Evolutionary conservation across 495 filamentous ascomycete species (phyloP).

Genomic region (Penicillium tannophilum): DNA sequence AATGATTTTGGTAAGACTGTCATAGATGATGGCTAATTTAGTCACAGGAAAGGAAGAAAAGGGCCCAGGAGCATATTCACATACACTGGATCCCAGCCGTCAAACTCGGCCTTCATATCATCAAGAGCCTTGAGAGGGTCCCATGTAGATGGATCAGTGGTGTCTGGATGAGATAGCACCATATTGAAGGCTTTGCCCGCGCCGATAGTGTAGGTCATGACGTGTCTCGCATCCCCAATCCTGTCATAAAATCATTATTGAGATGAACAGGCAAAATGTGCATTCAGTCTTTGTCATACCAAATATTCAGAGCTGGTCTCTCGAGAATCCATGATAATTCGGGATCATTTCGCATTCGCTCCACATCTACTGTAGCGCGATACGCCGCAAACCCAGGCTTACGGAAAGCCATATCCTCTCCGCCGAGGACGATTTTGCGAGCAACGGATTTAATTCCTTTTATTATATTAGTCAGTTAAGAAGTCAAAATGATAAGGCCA

Average conservation of each 20-base stretch:
- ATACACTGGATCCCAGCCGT: conserved; percentile 43
- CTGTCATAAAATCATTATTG: conserved; percentile 12
- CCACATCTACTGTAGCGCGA: conserved; percentile 43
- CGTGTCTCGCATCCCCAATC: conserved; percentile 42
- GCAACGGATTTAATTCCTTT: conserved; percentile 41
- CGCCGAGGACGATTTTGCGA: conserved; percentile 17
- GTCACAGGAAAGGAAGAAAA: neutral
- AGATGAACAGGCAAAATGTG: neutral
- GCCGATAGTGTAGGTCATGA: conserved; percentile 55
- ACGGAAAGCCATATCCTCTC: conserved; percentile 21
- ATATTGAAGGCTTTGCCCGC: conserved; percentile 51
- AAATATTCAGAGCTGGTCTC: conserved; percentile 44
- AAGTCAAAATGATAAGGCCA: neutral
- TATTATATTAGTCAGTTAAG: neutral
- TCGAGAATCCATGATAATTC: conserved; percentile 43
- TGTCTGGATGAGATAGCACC: conserved; percentile 51
- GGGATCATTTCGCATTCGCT: conserved; percentile 39
- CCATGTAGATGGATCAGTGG: conserved; percentile 40
- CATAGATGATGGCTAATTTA: neutral
- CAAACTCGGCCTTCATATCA: conserved; percentile 43
- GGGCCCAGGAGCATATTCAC: neutral
- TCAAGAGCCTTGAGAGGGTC: conserved; percentile 36
- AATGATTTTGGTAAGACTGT: conserved; percentile 40
- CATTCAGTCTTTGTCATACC: conserved; percentile 21
- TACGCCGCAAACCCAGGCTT: conserved; percentile 43